These are phyloP conservation scores for Petunia secreta DNA, from an alignment of 257 asterid genomes.

Conservation along the genomic window DNA sequence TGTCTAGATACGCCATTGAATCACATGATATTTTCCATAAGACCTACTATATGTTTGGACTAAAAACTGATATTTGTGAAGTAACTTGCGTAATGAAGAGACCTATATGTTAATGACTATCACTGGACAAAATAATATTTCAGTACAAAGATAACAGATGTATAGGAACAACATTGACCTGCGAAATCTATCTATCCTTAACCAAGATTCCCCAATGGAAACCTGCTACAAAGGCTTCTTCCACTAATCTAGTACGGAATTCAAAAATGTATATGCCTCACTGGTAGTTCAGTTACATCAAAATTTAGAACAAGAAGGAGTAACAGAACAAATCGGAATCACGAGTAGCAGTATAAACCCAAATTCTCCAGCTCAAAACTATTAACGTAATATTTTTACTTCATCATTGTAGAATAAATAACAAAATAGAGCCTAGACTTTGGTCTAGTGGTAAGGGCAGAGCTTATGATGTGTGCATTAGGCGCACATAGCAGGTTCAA, in stretches of 20 bases:
- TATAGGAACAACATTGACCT: neutral
- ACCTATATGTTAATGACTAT: neutral
- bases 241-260: neutral
- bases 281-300: neutral
- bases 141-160: neutral
- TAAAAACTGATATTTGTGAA: neutral
- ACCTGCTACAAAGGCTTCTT: neutral
- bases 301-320: neutral
- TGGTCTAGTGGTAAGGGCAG: too few species aligned
- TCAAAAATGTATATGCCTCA: neutral
- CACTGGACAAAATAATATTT: neutral
- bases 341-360: neutral
- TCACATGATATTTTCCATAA: neutral
- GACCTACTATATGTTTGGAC: neutral
- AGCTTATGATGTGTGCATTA: too few species aligned
- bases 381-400: neutral
- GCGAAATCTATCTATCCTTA: constrained; percentile 8
- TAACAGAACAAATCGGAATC: neutral
- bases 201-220: neutral
- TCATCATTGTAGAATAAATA: neutral
- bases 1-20: neutral
- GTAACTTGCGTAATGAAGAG: neutral
- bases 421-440: neutral
- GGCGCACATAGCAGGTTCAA: too few species aligned
- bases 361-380: neutral